Evolutionary conservation across 2,329 filamentous ascomycete species (phyloP).

Genomic region (Septoria petroselini): DNA sequence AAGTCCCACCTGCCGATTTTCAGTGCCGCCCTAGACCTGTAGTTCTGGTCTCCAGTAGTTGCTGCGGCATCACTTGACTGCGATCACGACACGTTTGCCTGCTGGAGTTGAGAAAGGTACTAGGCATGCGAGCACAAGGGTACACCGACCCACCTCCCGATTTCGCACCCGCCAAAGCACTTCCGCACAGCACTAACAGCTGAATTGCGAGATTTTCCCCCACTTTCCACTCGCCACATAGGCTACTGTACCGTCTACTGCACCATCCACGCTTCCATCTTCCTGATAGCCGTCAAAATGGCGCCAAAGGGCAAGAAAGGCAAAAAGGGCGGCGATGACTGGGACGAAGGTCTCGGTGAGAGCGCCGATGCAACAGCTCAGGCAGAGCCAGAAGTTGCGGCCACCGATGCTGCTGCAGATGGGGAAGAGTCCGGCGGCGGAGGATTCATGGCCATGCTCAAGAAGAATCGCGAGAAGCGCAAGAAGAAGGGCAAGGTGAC

Average conservation of each 20-base stretch:
- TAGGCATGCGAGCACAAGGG: conserved; percentile 33
- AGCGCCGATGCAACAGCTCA: conserved; percentile 60
- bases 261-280: conserved; percentile 1
- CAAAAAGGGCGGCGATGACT: conserved; percentile 79
- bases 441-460: conserved; percentile 50
- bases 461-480: conserved; percentile 65
- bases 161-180: conserved; percentile 24
- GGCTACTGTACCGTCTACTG: conserved; percentile 6
- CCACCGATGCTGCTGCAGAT: conserved; percentile 48
- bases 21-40: too few relatives aligned
- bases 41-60: too few relatives aligned
- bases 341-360: conserved; percentile 91
- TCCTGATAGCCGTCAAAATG: conserved; percentile 53
- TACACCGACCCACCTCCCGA: conserved; percentile 35
- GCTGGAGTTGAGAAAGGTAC: too few relatives aligned
- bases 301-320: conserved; percentile 92
- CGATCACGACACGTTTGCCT: conserved; percentile 6
- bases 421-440: conserved; percentile 51
- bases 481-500: conserved; percentile 80
- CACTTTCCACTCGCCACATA: conserved; percentile 3
- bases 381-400: conserved; percentile 45
- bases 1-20: too few relatives aligned
- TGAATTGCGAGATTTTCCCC: conserved; percentile 24
- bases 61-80: conserved; percentile 6
- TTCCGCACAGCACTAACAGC: conserved; percentile 31